Base-by-base conservation (phyloP, 495 filamentous ascomycete species). In the Annulohypoxylon nitens region DNA sequence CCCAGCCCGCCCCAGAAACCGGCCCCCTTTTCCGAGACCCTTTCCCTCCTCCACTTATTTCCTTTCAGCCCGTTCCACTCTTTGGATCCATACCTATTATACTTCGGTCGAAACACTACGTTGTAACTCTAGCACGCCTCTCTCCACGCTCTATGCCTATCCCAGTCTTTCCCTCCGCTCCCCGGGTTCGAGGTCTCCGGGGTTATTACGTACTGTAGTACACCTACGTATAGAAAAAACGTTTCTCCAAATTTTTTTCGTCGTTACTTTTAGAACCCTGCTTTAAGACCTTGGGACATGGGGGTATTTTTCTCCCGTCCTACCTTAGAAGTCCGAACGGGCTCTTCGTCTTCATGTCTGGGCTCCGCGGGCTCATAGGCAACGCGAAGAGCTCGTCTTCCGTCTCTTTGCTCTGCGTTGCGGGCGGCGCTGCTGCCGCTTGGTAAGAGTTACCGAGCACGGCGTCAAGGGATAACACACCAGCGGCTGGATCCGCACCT, bases 371-470 rank as follows among this genome's bases (percentile, higher is more conserved):
- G 70, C 90, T 92, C 84, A 97, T 87, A 16, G 92, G 91, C 60
- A 94, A 86, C 18, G 93, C 92, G 75, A 95, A 97, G 26, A 95
- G 83, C 11, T 90, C 93, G 48, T 94, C 92, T 74, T 93, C 89
- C 3, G 82, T 86, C 9, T 90, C 88, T 8, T 83, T 75, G 63
- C 51, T 63, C 48, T 70, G 69, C 60, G 72, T 81, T 23, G 62
- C 59, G 8, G 74, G 78, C 50, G 75, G 54, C 51, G 77, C 80
- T 7, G 74, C 61, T 26, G 79, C 80, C 2, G 75, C 64, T 3
- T 81, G 76, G 73, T 62, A 0, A 70, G 79, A 26, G 5, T 26
- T 25, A n/a, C 75, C 82, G 8, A 88, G 76, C 0, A 83, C 73
- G 23, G 86, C 85, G 66, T 87, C 80, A 30, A 88, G 71, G 5